Conservation (phyloP, 805 yeast genomes). For the Blastobotrys terrestris region DNA sequence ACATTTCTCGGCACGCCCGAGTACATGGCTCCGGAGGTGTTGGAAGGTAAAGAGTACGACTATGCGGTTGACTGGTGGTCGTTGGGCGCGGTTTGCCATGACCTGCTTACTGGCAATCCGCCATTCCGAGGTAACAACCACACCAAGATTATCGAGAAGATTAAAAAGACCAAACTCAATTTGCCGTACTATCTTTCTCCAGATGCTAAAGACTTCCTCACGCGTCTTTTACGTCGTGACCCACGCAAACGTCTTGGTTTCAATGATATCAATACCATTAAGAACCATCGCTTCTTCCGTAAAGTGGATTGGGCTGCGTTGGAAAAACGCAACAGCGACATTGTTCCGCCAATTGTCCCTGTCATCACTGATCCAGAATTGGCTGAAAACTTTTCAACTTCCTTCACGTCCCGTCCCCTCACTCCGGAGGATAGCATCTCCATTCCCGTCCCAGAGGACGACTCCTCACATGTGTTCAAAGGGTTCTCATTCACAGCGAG, state of each 20-base stretch:
- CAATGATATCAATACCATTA: constrained; percentile 45
- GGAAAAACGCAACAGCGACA: constrained; percentile 40
- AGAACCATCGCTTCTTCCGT: constrained; percentile 69
- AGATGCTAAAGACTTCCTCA: constrained; percentile 72
- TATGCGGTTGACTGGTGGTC: constrained; percentile 90
- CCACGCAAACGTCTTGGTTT: constrained; percentile 62
- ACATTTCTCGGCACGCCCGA: constrained; percentile 74
- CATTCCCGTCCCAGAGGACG: constrained; percentile 13
- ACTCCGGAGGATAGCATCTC: constrained; percentile 24
- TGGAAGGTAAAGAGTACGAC: constrained; percentile 71
- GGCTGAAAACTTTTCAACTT: constrained; percentile 80
- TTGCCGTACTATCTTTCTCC: constrained; percentile 71
- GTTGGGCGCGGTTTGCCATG: constrained; percentile 72
- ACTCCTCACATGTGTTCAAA: constrained; percentile 15
- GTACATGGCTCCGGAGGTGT: constrained; percentile 86
- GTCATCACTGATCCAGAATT: constrained; percentile 70
- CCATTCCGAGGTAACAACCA: constrained; percentile 84
- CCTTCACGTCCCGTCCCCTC: constrained; percentile 61
- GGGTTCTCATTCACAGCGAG: constrained; percentile 37
- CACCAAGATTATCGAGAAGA: constrained; percentile 68
- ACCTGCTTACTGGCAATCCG: constrained; percentile 78
- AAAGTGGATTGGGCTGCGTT: constrained; percentile 64
- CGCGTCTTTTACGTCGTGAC: constrained; percentile 60
- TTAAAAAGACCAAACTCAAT: constrained; percentile 53
- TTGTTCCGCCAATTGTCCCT: constrained; percentile 77